phyloP scores from a whole-genome alignment of 257 asterid species.

The Solanum pinnatisectum region DNA sequence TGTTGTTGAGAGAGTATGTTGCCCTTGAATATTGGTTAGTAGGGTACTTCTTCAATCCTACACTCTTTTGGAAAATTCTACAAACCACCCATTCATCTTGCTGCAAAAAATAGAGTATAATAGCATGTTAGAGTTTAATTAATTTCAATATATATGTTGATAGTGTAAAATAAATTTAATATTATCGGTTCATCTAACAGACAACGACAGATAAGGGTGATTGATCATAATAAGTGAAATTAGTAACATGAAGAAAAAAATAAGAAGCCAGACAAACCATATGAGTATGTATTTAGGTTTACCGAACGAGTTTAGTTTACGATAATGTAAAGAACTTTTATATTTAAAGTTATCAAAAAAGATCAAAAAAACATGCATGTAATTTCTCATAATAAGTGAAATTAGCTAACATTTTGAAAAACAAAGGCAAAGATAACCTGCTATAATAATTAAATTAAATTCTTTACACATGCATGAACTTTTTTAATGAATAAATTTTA shows the following conservation, averaged over 20 bases:
- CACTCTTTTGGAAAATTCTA: constrained; percentile 82
- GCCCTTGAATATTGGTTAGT: constrained; percentile 41
- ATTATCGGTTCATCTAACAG: not conserved
- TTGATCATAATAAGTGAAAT: not conserved
- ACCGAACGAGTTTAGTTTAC: not conserved
- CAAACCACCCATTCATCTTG: constrained; percentile 99
- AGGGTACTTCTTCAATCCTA: constrained; percentile 59
- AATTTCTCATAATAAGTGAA: not conserved
- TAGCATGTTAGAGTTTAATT: not conserved
- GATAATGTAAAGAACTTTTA: not conserved
- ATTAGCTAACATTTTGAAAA: not conserved
- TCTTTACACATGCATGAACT: not conserved
- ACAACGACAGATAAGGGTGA: not conserved
- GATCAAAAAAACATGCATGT: not conserved
- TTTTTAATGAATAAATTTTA: not conserved
- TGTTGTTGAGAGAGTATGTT: constrained; percentile 28
- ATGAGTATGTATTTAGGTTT: not conserved
- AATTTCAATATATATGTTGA: not conserved
- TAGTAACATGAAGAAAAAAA: not conserved
- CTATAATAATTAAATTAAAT: not conserved
- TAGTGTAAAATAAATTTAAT: not conserved
- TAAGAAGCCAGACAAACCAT: not conserved
- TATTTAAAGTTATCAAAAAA: not conserved
- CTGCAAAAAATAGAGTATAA: constrained; percentile 18
- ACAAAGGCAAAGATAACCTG: not conserved